These are phyloP conservation scores for Choiromyces venosus DNA, from an alignment of 495 filamentous ascomycete species.

Conservation along the genomic window DNA sequence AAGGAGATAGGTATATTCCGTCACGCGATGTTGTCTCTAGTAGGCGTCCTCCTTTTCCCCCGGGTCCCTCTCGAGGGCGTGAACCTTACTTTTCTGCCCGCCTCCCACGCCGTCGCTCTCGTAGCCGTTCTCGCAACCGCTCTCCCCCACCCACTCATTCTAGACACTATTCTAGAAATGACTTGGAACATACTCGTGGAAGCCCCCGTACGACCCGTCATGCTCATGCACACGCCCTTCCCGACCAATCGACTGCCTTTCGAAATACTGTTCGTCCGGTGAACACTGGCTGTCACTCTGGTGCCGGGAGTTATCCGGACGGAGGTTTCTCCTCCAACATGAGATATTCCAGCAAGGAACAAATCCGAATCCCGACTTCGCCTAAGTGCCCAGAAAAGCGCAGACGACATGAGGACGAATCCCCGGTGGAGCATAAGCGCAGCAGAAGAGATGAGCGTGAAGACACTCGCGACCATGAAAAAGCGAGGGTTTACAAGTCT, in stretches of 20 bases:
- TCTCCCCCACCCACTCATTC: not conserved
- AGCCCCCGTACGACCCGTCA: not conserved
- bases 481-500: not conserved
- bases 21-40: too few relatives aligned
- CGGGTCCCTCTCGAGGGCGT: not conserved
- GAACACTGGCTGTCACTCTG: not conserved
- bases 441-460: not conserved
- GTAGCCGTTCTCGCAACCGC: not conserved
- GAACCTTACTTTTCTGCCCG: slow-evolving; percentile 3
- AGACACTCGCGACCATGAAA: not conserved
- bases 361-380: not conserved
- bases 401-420: not conserved
- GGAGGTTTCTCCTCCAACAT: not conserved
- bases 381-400: not conserved
- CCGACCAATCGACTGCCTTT: not conserved
- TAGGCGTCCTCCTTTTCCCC: not conserved
- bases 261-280: not conserved
- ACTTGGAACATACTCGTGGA: not conserved
- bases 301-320: not conserved
- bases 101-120: not conserved
- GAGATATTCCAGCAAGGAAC: not conserved
- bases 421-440: not conserved
- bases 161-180: not conserved
- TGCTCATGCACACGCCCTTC: not conserved
- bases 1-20: not conserved